Percentiles rank a stretch among this genome's conserved stretches.
Evolutionary conservation across 495 filamentous ascomycete species (phyloP).

Genomic region (Talaromyces adpressus): DNA sequence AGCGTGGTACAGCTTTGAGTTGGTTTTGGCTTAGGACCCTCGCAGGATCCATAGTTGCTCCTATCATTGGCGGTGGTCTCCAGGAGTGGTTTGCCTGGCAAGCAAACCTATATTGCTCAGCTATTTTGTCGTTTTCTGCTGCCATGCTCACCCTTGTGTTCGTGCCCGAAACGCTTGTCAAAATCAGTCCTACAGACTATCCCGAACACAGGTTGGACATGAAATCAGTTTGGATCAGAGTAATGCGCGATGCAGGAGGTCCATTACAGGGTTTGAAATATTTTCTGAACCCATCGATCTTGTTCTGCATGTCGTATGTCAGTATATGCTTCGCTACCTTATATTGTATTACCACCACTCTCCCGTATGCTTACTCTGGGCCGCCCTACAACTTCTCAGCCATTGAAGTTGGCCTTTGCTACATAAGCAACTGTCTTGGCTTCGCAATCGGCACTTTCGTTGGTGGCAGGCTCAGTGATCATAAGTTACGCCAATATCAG

Average conservation of each 20-base stretch:
- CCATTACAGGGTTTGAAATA: not conserved
- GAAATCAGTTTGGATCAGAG: too few relatives aligned
- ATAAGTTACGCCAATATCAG: slow-evolving; percentile 1
- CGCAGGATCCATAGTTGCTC: slow-evolving; percentile 9
- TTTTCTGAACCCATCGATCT: not conserved
- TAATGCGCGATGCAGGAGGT: not conserved
- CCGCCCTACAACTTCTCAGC: slow-evolving; percentile 11
- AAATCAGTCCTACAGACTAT: not conserved
- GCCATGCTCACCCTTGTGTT: slow-evolving; percentile 10
- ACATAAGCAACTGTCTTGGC: slow-evolving; percentile 10
- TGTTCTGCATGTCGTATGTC: slow-evolving; percentile 3
- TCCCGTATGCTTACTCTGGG: slow-evolving; percentile 8
- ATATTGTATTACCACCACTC: slow-evolving; percentile 10
- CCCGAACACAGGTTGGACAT: too few relatives aligned
- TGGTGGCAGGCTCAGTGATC: slow-evolving; percentile 8
- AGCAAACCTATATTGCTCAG: slow-evolving; percentile 8
- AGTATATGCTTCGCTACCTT: slow-evolving; percentile 10
- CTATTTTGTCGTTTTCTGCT: not conserved
- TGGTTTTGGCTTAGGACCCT: slow-evolving; percentile 11
- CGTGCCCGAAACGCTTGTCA: slow-evolving; percentile 16
- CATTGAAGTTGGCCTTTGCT: slow-evolving; percentile 8
- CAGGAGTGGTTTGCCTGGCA: slow-evolving; percentile 9
- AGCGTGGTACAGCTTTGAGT: slow-evolving; percentile 11
- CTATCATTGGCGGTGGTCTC: slow-evolving; percentile 12
- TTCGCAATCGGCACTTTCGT: slow-evolving; percentile 2